Percentiles rank a stretch among this genome's conserved stretches.
Conservation (phyloP, 768 basidiomycete species). For the Boletus edulis region DNA sequence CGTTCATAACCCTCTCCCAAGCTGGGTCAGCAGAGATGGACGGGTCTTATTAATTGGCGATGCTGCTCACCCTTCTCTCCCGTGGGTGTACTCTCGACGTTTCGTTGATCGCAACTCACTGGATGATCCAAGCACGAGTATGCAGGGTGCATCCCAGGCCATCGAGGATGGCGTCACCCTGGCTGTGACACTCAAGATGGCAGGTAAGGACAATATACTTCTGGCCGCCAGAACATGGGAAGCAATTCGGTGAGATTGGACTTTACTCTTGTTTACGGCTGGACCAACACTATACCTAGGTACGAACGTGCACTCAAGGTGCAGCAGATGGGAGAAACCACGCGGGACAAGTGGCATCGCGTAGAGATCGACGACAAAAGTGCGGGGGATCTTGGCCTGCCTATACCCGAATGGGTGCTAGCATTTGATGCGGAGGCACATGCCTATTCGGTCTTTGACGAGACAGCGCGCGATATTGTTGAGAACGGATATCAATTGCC, state of each 20-base stretch:
- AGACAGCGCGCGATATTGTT: conserved; percentile 18
- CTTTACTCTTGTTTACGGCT: background rate
- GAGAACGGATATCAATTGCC: conserved; percentile 26
- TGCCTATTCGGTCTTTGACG: conserved; percentile 20
- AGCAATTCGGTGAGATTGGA: conserved; percentile 5
- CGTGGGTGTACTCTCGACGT: conserved; percentile 12
- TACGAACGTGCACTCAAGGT: conserved; percentile 24
- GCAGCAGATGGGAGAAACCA: conserved; percentile 25
- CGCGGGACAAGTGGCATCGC: conserved; percentile 24
- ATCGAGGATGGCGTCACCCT: conserved; percentile 40
- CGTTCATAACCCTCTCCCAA: conserved; percentile 35
- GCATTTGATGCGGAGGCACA: conserved; percentile 28
- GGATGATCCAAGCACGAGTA: conserved; percentile 8
- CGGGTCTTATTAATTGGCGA: conserved; percentile 28
- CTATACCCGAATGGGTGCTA: conserved; percentile 29
- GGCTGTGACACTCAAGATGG: conserved; percentile 25
- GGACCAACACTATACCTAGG: background rate
- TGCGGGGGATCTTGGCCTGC: conserved; percentile 12
- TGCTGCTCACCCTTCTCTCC: conserved; percentile 31
- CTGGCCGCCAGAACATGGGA: conserved; percentile 16
- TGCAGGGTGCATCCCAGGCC: conserved; percentile 40
- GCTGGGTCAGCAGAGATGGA: conserved; percentile 34
- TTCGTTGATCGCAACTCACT: background rate
- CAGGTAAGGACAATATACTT: background rate
- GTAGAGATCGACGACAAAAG: conserved; percentile 14